Conservation (phyloP, 768 basidiomycete species). For the Boletus pseudopeckii region DNA sequence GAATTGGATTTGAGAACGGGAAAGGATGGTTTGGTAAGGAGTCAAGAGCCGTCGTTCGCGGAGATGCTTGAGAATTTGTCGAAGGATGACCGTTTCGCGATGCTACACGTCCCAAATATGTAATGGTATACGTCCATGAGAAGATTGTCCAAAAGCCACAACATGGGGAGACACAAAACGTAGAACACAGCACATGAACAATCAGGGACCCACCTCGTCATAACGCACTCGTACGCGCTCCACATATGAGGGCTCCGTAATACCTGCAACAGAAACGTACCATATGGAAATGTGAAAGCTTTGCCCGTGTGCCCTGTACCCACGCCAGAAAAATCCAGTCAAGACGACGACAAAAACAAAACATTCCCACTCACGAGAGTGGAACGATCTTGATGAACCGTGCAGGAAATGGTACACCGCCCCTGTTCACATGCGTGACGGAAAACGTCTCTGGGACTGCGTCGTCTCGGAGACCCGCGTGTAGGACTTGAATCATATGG, state of each 20-base stretch:
- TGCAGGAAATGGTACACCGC: slow-evolving; percentile 58
- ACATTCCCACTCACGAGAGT: slow-evolving; percentile 52
- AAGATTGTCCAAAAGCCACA: neutral
- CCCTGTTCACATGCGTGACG: slow-evolving; percentile 51
- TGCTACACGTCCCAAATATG: slow-evolving; percentile 39
- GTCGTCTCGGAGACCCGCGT: slow-evolving; percentile 64
- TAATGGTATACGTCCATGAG: neutral
- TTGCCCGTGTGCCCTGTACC: slow-evolving; percentile 59
- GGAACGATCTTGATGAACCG: slow-evolving; percentile 75
- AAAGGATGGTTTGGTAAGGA: slow-evolving; percentile 41
- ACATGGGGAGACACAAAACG: neutral
- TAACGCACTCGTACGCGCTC: slow-evolving; percentile 49
- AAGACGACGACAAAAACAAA: neutral
- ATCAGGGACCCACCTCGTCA: slow-evolving; percentile 53
- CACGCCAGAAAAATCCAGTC: neutral
- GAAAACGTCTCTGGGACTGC: slow-evolving; percentile 58
- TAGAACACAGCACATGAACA: neutral
- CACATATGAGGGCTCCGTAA: slow-evolving; percentile 54
- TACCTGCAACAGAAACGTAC: slow-evolving; percentile 63
- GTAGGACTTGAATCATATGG: slow-evolving; percentile 66
- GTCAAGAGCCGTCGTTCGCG: slow-evolving; percentile 70
- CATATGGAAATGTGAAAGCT: slow-evolving; percentile 81
- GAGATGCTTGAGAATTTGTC: slow-evolving; percentile 54
- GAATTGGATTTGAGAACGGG: slow-evolving; percentile 22
- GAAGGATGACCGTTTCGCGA: slow-evolving; percentile 60